Percentiles rank a stretch among this genome's conserved stretches.
Conservation (phyloP, 2,329 filamentous ascomycete genomes). For the Ophiostoma perfectum region DNA sequence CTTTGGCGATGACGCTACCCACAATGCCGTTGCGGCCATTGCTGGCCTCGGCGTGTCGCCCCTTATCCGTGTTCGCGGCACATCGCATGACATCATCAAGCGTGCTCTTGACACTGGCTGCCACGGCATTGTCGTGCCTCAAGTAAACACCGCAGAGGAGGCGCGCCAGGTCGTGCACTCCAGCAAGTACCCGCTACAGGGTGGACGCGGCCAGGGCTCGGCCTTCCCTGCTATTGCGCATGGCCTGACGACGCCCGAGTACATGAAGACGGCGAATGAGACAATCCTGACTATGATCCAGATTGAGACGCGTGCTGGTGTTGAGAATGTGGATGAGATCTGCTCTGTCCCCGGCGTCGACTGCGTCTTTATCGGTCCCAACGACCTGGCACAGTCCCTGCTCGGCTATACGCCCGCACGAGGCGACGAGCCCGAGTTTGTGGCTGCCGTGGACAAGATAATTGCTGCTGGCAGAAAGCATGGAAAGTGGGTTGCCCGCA, state of each 20-base stretch:
- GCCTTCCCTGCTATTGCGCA: constrained; percentile 45
- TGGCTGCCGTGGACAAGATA: constrained; percentile 43
- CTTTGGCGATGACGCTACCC: constrained; percentile 48
- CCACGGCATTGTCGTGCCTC: constrained; percentile 47
- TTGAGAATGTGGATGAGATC: constrained; percentile 44
- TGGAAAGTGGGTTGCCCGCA: constrained; percentile 47
- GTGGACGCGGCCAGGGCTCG: constrained; percentile 46
- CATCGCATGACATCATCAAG: constrained; percentile 44
- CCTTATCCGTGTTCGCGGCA: constrained; percentile 37
- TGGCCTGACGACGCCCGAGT: constrained; percentile 42
- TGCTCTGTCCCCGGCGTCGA: constrained; percentile 40
- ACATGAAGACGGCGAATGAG: constrained; percentile 47
- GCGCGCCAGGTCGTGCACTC: constrained; percentile 42
- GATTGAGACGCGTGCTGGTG: constrained; percentile 41
- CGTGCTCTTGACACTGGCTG: constrained; percentile 48
- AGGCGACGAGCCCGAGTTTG: constrained; percentile 45
- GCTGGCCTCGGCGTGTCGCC: constrained; percentile 42
- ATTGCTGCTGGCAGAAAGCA: constrained; percentile 37
- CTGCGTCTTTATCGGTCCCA: constrained; percentile 43
- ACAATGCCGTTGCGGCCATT: constrained; percentile 50
- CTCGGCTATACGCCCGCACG: constrained; percentile 43
- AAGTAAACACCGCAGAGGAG: constrained; percentile 43
- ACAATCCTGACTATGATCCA: constrained; percentile 42
- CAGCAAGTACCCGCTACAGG: constrained; percentile 48
- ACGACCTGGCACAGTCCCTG: constrained; percentile 40